Conservation (phyloP, 2,329 filamentous ascomycete genomes). For the Colletotrichum gloeosporioides region DNA sequence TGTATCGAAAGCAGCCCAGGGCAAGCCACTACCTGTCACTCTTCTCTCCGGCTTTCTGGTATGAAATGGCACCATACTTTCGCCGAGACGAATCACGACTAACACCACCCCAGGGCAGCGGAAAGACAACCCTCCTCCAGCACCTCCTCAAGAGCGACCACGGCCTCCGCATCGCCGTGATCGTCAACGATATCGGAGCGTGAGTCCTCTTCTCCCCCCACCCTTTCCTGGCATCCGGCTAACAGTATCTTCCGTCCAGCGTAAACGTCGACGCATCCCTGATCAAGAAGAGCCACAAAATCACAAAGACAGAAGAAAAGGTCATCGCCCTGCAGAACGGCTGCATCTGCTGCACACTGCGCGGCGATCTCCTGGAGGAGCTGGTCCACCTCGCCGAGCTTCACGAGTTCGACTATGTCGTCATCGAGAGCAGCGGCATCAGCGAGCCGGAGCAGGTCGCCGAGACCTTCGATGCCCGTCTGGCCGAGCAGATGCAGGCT, state of each 20-base stretch:
- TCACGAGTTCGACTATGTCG: conserved; percentile 71
- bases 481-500: conserved; percentile 50
- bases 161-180: conserved; percentile 71
- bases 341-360: conserved; percentile 78
- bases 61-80: conserved; percentile 9
- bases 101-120: conserved; percentile 57
- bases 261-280: conserved; percentile 71
- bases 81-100: too few relatives aligned
- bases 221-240: background rate
- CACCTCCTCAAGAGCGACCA: conserved; percentile 72
- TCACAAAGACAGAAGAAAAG: conserved; percentile 67
- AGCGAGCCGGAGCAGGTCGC: conserved; percentile 78
- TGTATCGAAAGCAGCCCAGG: background rate
- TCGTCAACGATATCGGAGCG: conserved; percentile 76
- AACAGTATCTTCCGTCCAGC: conserved; percentile 29
- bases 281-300: conserved; percentile 59
- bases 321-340: conserved; percentile 74
- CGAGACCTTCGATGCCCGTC: conserved; percentile 70
- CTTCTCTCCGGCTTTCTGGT: conserved; percentile 66
- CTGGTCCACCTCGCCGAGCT: conserved; percentile 68
- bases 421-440: conserved; percentile 75
- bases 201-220: conserved; percentile 31
- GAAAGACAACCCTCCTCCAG: conserved; percentile 74
- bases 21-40: conserved; percentile 57
- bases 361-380: conserved; percentile 74